Evolutionary conservation across 2,329 filamentous ascomycete genomes (phyloP).

Genomic region (Emergomyces africanus): DNA sequence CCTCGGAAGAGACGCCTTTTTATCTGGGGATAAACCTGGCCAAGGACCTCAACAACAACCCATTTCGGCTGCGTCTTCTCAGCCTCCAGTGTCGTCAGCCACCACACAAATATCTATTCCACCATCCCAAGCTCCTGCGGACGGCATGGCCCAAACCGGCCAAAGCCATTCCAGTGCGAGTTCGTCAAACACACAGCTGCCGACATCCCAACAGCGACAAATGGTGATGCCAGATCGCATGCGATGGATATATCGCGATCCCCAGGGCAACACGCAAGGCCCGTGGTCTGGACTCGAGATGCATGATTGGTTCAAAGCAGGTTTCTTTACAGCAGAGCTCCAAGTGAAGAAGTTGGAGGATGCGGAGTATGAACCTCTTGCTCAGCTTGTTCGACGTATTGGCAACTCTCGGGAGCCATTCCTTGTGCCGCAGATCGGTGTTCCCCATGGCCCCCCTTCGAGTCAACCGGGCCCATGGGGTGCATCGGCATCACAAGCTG

Average conservation of each 20-base stretch:
- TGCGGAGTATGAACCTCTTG: slow-evolving; percentile 82
- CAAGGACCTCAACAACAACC: slow-evolving; percentile 16
- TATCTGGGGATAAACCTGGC: slow-evolving; percentile 19
- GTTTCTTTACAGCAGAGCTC: slow-evolving; percentile 90
- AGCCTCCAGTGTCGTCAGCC: slow-evolving; percentile 25
- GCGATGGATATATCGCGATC: slow-evolving; percentile 97
- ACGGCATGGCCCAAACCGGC: slow-evolving; percentile 20
- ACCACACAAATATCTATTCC: slow-evolving; percentile 17
- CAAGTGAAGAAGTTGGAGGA: slow-evolving; percentile 94
- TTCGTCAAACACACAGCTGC: slow-evolving; percentile 54
- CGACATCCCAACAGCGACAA: slow-evolving; percentile 57
- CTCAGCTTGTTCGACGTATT: slow-evolving; percentile 87
- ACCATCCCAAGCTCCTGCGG: slow-evolving; percentile 16
- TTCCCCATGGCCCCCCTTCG: slow-evolving; percentile 68
- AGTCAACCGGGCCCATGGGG: slow-evolving; percentile 33
- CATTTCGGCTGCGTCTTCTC: slow-evolving; percentile 20
- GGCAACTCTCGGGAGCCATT: slow-evolving; percentile 97
- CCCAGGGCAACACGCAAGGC: slow-evolving; percentile 80
- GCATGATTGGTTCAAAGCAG: slow-evolving; percentile 99
- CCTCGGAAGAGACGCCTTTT: slow-evolving; percentile 16
- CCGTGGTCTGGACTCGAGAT: slow-evolving; percentile 96
- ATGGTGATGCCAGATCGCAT: slow-evolving; percentile 99
- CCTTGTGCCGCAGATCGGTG: slow-evolving; percentile 91
- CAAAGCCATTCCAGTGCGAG: slow-evolving; percentile 27
- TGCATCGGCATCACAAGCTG: slow-evolving; percentile 30